Evolutionary conservation across 164 flowering plant species (phyloP), one percentile per base, ranked within the genome.

Genomic region (Berberis thunbergii): DNA sequence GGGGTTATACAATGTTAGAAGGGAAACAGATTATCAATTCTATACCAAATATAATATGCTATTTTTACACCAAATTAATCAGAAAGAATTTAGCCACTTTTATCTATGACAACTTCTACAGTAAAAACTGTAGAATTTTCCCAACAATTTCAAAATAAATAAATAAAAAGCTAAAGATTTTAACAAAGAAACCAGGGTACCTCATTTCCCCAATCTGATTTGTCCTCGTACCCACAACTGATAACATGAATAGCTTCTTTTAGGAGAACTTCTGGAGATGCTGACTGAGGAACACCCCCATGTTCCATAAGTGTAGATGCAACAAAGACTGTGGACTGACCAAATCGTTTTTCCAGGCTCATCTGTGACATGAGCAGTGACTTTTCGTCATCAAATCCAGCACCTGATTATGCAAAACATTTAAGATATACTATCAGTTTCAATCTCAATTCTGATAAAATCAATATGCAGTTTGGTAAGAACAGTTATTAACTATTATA

Each of bases 221-320:
- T 88, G 69, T 88, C 96, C 70, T 88, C 96, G 12, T 88, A 88
- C 0, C 96, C 96, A 70, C 96, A 88, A 67, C 96, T 88, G 70
- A 88, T 88, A 56, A 88, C 96, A 80, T 88, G 96, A 72, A 88
- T 88, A 48, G 96, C 96, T 77, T 88, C 96, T 72, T 88, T 88
- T 7, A 88, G 85, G 41, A 88, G 92, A 44, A 78, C 78, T 69
- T 86, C 92, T 39, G 90, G 96, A 49, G 84, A 77, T 43, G 92
- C 88, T 55, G 92, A 85, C 64, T 81, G 90, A 60, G 96, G 96
- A 65, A 88, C 86, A 66, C 96, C 96, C 42, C 96, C 96, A 74
- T 86, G 81, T 74, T 88, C 96, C 92, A 88, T 86, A 38, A 88
- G 87, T 9, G 96, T 88, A 4, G 96, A 88, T 43, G 90, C 90